These are phyloP conservation scores for Malania oleifera DNA, from an alignment of 164 flowering plant species.

Conservation along the genomic window DNA sequence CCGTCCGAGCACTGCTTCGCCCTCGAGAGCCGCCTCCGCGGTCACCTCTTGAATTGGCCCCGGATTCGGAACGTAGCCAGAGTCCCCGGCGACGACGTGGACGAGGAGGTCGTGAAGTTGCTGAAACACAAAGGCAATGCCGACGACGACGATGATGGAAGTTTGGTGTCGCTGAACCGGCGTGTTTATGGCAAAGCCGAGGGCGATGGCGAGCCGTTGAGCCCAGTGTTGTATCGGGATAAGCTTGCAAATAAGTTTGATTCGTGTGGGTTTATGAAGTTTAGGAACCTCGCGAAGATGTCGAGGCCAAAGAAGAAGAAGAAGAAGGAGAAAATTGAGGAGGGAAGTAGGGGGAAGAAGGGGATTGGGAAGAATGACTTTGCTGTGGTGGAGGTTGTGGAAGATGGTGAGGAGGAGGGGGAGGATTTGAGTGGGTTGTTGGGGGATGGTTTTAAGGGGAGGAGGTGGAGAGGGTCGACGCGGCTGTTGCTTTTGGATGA, in stretches of 20 bases:
- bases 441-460: conserved; percentile 57
- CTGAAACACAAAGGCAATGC: not conserved
- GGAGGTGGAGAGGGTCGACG: conserved; percentile 79
- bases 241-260: conserved; percentile 63
- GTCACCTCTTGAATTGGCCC: conserved; percentile 95
- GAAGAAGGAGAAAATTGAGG: conserved; percentile 26
- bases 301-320: conserved; percentile 65
- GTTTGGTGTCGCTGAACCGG: conserved; percentile 34
- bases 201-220: conserved; percentile 53
- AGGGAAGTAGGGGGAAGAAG: conserved; percentile 16
- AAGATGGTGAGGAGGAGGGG: conserved; percentile 33
- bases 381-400: conserved; percentile 60
- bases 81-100: conserved; percentile 83
- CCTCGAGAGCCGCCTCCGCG: conserved; percentile 72
- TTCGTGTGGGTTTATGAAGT: conserved; percentile 59
- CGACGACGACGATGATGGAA: conserved; percentile 17
- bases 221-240: conserved; percentile 70
- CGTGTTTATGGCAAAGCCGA: conserved; percentile 54
- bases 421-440: conserved; percentile 58
- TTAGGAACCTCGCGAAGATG: conserved; percentile 71
- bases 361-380: conserved; percentile 38
- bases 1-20: conserved; percentile 62
- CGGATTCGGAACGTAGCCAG: conserved; percentile 82
- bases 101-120: conserved; percentile 29
- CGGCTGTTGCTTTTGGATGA: conserved; percentile 93